phyloP scores from a whole-genome alignment of 805 yeast genomes.

The Isabelozyma heimii region DNA sequence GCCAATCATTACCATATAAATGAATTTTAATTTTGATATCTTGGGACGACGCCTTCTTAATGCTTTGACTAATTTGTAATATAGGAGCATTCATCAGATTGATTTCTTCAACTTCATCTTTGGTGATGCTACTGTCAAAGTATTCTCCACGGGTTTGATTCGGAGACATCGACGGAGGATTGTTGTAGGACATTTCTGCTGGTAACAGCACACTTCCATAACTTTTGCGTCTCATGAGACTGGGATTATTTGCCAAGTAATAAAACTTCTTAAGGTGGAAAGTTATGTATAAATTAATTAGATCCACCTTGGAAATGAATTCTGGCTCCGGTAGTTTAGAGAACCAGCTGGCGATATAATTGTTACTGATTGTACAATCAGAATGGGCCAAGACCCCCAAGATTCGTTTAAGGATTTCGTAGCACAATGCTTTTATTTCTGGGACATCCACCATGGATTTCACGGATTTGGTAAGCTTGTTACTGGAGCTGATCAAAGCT shows the following conservation, averaged over 20 bases:
- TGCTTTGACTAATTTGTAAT: slow-evolving; percentile 1
- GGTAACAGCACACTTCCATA: background rate
- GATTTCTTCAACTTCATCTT: slow-evolving; percentile 12
- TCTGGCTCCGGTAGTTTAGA: slow-evolving; percentile 39
- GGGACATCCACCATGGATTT: slow-evolving; percentile 38
- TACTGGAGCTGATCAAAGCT: slow-evolving; percentile 38
- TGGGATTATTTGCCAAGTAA: slow-evolving; percentile 33
- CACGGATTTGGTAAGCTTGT: slow-evolving; percentile 5
- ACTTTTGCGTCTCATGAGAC: slow-evolving; percentile 7
- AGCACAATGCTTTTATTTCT: slow-evolving; percentile 55
- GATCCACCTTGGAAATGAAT: slow-evolving; percentile 57
- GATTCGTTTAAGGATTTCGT: slow-evolving; percentile 65
- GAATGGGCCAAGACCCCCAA: slow-evolving; percentile 65
- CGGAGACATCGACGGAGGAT: background rate
- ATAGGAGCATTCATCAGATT: slow-evolving; percentile 6
- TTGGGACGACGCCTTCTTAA: slow-evolving; percentile 8
- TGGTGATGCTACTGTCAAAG: slow-evolving; percentile 16
- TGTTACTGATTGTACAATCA: slow-evolving; percentile 32
- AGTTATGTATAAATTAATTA: slow-evolving; percentile 73
- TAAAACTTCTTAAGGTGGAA: slow-evolving; percentile 64
- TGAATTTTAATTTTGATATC: slow-evolving; percentile 44
- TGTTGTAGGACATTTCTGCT: background rate
- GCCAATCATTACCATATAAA: slow-evolving; percentile 82
- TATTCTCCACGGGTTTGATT: slow-evolving; percentile 13
- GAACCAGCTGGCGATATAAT: slow-evolving; percentile 56